phyloP scores from a whole-genome alignment of 805 yeast species.

The Metschnikowia rubicola region DNA sequence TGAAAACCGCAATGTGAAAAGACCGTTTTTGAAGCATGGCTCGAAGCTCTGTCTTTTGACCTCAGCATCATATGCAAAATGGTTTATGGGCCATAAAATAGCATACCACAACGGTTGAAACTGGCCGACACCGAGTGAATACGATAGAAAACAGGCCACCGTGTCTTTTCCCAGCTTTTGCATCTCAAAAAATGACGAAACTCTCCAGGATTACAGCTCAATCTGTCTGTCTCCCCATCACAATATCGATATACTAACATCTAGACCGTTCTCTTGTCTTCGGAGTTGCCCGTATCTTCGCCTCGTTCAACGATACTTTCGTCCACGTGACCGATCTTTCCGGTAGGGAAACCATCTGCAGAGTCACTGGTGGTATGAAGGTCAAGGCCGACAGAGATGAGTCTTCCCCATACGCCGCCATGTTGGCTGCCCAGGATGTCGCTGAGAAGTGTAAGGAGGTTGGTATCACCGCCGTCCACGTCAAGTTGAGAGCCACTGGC shows the following conservation, averaged over 20 bases:
- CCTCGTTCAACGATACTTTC: conserved; percentile 99
- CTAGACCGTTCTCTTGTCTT: conserved; percentile 92
- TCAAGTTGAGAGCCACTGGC: conserved; percentile 99
- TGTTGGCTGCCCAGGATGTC: conserved; percentile 99
- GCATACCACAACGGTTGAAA: too few species aligned
- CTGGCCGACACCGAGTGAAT: too few species aligned
- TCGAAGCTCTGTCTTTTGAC: too few species aligned
- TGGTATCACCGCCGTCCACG: conserved; percentile 99
- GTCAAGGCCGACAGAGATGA: conserved; percentile 99
- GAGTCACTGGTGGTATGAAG: conserved; percentile 99
- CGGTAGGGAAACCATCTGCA: conserved; percentile 99
- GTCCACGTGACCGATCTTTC: conserved; percentile 99
- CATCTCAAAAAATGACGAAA: too few species aligned
- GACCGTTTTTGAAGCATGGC: background rate
- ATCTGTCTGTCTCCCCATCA: background rate
- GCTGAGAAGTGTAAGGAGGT: conserved; percentile 99
- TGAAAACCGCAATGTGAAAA: background rate
- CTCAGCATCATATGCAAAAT: too few species aligned
- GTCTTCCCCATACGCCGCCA: conserved; percentile 99
- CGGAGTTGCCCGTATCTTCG: conserved; percentile 99
- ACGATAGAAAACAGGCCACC: too few species aligned
- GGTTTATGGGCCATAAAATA: too few species aligned
- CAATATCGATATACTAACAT: conserved; percentile 11
- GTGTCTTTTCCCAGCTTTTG: too few species aligned
- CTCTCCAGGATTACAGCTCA: background rate